Conservation (phyloP, 331 rosid species). For the Cydonia oblonga region DNA sequence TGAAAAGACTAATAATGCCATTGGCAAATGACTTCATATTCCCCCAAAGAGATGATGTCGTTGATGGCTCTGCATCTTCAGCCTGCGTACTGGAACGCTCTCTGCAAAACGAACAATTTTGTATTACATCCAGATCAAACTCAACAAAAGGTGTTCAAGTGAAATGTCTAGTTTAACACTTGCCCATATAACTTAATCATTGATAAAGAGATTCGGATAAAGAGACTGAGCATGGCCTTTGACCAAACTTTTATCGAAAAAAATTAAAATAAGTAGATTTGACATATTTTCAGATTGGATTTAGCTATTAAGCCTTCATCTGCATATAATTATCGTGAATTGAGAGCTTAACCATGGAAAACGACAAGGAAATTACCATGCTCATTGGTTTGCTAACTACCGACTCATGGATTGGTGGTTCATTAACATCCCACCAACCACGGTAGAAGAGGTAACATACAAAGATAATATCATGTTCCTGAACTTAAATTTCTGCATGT, state of each 20-base stretch:
- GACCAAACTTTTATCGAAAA: too few relatives aligned
- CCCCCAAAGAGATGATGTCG: constrained; percentile 44
- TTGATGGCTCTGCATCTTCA: constrained; percentile 17
- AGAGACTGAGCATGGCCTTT: too few relatives aligned
- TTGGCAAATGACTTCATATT: constrained; percentile 59
- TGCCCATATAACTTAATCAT: neutral
- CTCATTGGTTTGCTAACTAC: neutral
- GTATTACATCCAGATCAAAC: constrained; percentile 1
- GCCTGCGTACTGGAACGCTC: constrained; percentile 13
- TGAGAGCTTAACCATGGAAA: neutral
- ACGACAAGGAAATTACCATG: neutral
- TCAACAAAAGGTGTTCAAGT: neutral
- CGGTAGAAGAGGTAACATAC: neutral
- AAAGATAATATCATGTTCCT: neutral
- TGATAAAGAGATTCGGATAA: too few relatives aligned
- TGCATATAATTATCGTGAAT: neutral
- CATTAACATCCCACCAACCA: neutral
- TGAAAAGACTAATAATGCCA: constrained; percentile 45
- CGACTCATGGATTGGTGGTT: neutral
- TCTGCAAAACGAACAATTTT: constrained; percentile 16
- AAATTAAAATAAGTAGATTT: neutral
- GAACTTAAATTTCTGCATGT: neutral
- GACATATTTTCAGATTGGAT: neutral
- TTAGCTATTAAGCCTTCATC: neutral
- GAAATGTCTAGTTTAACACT: neutral